Conservation (phyloP, 768 basidiomycete species). For the Psilocybe azurescens region DNA sequence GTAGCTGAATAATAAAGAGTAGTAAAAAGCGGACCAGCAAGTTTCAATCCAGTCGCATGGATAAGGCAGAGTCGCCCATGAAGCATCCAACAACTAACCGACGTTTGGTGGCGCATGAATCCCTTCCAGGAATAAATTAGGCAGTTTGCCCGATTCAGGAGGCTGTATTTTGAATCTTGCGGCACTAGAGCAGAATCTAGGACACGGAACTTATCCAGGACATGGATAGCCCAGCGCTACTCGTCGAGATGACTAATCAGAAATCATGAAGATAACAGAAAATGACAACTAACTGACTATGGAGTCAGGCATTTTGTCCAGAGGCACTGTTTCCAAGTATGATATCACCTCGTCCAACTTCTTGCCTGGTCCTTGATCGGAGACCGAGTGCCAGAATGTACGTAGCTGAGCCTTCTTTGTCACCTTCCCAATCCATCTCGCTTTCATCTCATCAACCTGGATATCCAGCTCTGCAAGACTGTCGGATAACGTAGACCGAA, state of each 20-base stretch:
- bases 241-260: not conserved
- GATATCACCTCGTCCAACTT: not conserved
- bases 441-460: not conserved
- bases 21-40: not conserved
- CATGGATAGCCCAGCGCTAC: constrained; percentile 4
- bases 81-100: not conserved
- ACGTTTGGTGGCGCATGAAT: not conserved
- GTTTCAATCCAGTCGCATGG: not conserved
- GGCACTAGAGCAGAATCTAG: not conserved
- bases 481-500: not conserved
- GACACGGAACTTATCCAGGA: not conserved
- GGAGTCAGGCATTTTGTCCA: constrained; percentile 4
- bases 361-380: not conserved
- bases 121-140: not conserved
- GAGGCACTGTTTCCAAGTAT: not conserved
- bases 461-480: constrained; percentile 7
- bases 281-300: not conserved
- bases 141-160: not conserved
- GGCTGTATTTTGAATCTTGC: not conserved
- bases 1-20: not conserved
- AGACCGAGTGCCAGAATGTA: not conserved
- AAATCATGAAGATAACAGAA: too few species aligned
- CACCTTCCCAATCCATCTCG: not conserved
- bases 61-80: constrained; percentile 8
- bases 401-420: not conserved